Percentiles rank a stretch among this genome's conserved stretches.
phyloP scores from a whole-genome alignment of 83 land plant species.

The Thuja plicata region DNA sequence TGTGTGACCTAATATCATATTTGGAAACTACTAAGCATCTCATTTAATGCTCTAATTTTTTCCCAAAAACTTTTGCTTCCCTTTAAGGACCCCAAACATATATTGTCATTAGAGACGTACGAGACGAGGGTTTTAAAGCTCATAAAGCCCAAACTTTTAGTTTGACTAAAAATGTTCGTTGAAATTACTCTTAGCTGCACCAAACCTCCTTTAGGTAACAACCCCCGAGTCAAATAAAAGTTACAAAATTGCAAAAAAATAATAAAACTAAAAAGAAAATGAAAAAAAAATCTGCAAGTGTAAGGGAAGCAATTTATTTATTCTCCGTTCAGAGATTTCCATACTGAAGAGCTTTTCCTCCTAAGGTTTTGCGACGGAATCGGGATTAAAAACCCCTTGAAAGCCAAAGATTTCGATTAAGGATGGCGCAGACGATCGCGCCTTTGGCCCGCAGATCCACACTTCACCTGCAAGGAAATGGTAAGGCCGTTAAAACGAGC shows the following conservation, averaged over 20 bases:
- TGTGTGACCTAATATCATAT: no score
- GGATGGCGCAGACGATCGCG: background rate
- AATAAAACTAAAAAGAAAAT: background rate
- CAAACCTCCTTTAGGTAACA: background rate
- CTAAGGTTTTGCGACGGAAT: background rate
- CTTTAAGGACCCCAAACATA: no score
- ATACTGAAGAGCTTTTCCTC: background rate
- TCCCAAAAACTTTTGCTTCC: no score
- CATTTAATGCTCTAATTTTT: no score
- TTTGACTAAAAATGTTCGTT: background rate
- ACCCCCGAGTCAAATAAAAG: background rate
- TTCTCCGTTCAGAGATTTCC: background rate
- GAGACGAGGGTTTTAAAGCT: no score
- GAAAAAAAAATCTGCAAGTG: background rate
- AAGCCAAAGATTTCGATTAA: background rate
- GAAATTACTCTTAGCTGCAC: background rate
- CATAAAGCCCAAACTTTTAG: no score
- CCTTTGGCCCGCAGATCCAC: constrained; percentile 3
- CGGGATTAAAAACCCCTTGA: background rate
- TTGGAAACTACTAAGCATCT: no score
- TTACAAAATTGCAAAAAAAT: no score
- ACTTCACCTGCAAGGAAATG: background rate
- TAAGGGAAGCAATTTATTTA: background rate
- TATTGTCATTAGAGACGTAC: no score
- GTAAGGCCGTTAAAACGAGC: background rate